Conservation (phyloP, 2,329 filamentous ascomycete species). For the Tolypocladium album region DNA sequence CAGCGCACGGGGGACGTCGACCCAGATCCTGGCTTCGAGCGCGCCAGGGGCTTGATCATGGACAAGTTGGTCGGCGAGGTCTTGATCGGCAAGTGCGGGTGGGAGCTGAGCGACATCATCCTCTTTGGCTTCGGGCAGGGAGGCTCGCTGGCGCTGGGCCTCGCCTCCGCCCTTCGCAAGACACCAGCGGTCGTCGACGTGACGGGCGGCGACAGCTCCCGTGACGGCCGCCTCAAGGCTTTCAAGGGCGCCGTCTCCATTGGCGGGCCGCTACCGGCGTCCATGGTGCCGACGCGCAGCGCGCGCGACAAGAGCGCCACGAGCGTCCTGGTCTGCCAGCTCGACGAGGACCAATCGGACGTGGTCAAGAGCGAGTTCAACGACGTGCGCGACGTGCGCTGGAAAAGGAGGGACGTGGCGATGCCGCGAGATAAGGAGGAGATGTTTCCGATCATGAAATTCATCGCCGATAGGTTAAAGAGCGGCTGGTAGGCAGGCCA, state of each 20-base stretch:
- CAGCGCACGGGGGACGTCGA: slow-evolving; percentile 41
- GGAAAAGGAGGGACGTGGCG: slow-evolving; percentile 59
- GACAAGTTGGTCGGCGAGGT: slow-evolving; percentile 38
- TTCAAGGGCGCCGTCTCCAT: slow-evolving; percentile 52
- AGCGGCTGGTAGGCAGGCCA: slow-evolving; percentile 9
- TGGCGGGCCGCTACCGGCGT: slow-evolving; percentile 46
- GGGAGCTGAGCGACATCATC: slow-evolving; percentile 47
- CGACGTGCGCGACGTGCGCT: slow-evolving; percentile 56
- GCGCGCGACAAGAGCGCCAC: slow-evolving; percentile 46
- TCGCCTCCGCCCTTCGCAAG: slow-evolving; percentile 34
- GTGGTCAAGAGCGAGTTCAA: slow-evolving; percentile 55
- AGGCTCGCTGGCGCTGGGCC: slow-evolving; percentile 48
- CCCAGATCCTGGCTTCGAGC: slow-evolving; percentile 49
- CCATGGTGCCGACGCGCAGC: slow-evolving; percentile 35
- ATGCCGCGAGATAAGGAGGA: slow-evolving; percentile 82
- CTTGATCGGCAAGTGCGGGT: slow-evolving; percentile 46
- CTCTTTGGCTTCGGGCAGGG: slow-evolving; percentile 60
- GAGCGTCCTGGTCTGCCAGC: slow-evolving; percentile 47
- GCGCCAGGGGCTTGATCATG: slow-evolving; percentile 34
- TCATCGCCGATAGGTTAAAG: slow-evolving; percentile 54
- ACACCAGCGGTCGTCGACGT: slow-evolving; percentile 23
- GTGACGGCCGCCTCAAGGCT: background rate
- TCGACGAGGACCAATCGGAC: slow-evolving; percentile 54
- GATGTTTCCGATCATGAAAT: slow-evolving; percentile 85
- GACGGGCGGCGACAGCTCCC: slow-evolving; percentile 6